Percentiles rank a stretch among this genome's conserved stretches.
These are phyloP conservation scores for Bipolaris bicolor DNA, from an alignment of 2,329 filamentous ascomycete genomes.

Conservation along the genomic window DNA sequence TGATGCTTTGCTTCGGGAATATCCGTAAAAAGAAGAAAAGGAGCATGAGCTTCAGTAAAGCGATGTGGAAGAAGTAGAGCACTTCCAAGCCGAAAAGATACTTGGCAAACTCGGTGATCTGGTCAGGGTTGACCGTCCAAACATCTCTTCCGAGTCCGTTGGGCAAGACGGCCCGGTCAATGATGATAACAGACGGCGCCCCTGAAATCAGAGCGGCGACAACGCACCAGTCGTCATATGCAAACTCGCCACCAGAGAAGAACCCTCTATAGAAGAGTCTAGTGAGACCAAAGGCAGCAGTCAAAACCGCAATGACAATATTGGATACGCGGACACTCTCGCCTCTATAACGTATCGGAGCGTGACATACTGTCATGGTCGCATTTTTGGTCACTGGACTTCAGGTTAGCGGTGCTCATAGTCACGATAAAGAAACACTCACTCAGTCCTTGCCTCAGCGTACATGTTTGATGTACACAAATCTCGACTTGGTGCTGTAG, in stretches of 20 bases:
- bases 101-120: constrained; percentile 53
- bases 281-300: constrained; percentile 42
- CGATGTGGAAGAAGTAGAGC: constrained; percentile 43
- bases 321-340: constrained; percentile 41
- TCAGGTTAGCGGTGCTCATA: constrained; percentile 2
- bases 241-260: constrained; percentile 43
- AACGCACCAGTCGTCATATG: constrained; percentile 49
- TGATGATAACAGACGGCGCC: constrained; percentile 37
- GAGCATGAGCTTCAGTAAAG: constrained; percentile 36
- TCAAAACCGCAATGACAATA: constrained; percentile 44
- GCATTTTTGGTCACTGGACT: constrained; percentile 51
- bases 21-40: constrained; percentile 40
- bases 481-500: constrained; percentile 18
- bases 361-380: constrained; percentile 49
- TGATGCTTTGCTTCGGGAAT: constrained; percentile 30
- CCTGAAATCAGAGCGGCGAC: constrained; percentile 28
- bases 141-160: constrained; percentile 59
- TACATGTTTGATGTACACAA: constrained; percentile 24
- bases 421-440: background rate
- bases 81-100: constrained; percentile 43
- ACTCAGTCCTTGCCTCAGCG: constrained; percentile 26
- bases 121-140: constrained; percentile 54
- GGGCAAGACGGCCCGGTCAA: constrained; percentile 22
- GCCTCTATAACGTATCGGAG: constrained; percentile 47
- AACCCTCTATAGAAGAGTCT: constrained; percentile 49